Conservation (phyloP, 805 yeast genomes). For the Candida corydali region DNA sequence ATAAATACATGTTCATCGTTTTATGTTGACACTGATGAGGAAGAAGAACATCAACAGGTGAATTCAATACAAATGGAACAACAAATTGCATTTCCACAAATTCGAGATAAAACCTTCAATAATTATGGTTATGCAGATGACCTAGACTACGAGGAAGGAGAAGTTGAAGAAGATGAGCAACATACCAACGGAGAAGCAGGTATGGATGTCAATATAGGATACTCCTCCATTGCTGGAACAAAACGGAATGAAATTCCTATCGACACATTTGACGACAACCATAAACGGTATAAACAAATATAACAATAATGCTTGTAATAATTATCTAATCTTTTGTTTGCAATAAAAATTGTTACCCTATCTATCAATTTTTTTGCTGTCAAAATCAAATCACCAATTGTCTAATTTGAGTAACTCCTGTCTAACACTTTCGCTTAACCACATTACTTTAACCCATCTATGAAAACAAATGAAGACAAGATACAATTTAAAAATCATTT, state of each 20-base stretch:
- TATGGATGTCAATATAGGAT: slow-evolving; percentile 41
- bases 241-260: slow-evolving; percentile 21
- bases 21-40: slow-evolving; percentile 28
- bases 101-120: slow-evolving; percentile 6
- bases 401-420: no score
- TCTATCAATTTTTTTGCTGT: neutral
- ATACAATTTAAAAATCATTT: slow-evolving; percentile 57
- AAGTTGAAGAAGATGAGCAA: slow-evolving; percentile 11
- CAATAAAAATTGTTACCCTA: no score
- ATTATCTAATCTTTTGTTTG: no score
- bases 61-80: slow-evolving; percentile 15
- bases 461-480: slow-evolving; percentile 77
- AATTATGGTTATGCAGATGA: slow-evolving; percentile 38
- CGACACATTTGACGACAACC: neutral
- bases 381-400: neutral
- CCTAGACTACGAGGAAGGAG: slow-evolving; percentile 18
- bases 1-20: slow-evolving; percentile 36
- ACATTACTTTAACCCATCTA: slow-evolving; percentile 17
- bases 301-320: neutral
- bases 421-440: neutral
- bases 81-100: slow-evolving; percentile 16
- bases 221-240: slow-evolving; percentile 30
- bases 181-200: slow-evolving; percentile 27
- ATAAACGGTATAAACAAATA: slow-evolving; percentile 29
- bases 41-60: slow-evolving; percentile 17